Base-by-base conservation (phyloP, 1,284 basidiomycete genomes). In the Tetrapyrgos nigripes region DNA sequence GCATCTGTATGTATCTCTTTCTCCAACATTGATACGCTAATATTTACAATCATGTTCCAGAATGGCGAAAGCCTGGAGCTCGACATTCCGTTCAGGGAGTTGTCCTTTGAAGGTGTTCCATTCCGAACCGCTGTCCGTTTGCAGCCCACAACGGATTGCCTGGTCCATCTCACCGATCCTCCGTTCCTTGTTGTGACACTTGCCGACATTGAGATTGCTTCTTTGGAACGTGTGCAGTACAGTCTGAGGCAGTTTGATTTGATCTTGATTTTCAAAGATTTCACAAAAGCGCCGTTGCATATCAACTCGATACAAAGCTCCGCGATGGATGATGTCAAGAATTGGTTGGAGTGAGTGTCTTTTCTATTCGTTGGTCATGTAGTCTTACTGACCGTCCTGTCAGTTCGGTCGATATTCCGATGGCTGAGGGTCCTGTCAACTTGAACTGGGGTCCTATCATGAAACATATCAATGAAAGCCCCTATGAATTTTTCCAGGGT, bases 401-500 rank as follows among this genome's bases (percentile, higher is more conserved):
- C 61, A 96, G 94, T 72, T 97, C 94, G 11, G 96, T 97, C 57
- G 97, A 99, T 73, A 97, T 99, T 58, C 91, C 96, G 14, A 87
- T 98, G 75, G 94, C 93, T 47, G 97, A 98, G 76, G 94, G 97
- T 10, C 94, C 95, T 1, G 95, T 99, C 77, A 99, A 99, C 76
- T 80, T 98, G 75, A 97, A 98, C 71, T 99, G 97, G 97, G 89
- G 90, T 17, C 93, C 93, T 3, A 98, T 99, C 72, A 97, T 97
- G 94, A 97, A 96, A 76, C 94, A 94, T 29, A 89, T 97, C 76
- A 97, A 97, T 67, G 96, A 98, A 63, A 93, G 93, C 68, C 96
- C 97, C 0, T 90, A 94, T 69, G 94, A 93, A 53, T 99, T 99
- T 81, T 99, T 97, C 87, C 91, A 90, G 63, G 89, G 93, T 56